A percentile compares a stretch with the other conserved stretches of the same genome.
Evolutionary conservation across 2,329 filamentous ascomycete genomes (phyloP).

Genomic region (Byssoonygena ceratinophila): DNA sequence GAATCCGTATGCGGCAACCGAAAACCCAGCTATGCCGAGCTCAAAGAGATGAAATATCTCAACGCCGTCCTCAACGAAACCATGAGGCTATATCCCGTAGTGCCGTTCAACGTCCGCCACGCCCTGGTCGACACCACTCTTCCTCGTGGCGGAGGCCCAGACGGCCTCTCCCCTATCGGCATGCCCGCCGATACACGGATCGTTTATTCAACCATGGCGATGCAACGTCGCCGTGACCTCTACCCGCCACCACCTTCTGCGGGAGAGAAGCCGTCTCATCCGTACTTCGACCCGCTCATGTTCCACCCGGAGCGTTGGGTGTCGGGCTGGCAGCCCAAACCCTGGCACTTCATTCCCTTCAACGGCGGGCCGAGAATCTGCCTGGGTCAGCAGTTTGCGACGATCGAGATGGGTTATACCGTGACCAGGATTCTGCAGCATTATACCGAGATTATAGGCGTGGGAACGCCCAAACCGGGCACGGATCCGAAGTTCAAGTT

Average conservation of each 20-base stretch:
- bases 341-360: conserved; percentile 48
- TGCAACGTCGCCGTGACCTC: conserved; percentile 43
- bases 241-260: conserved; percentile 32
- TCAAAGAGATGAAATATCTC: conserved; percentile 82
- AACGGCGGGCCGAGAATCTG: conserved; percentile 46
- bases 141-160: conserved; percentile 50
- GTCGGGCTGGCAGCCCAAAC: conserved; percentile 41
- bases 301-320: conserved; percentile 45
- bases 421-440: conserved; percentile 36
- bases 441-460: conserved; percentile 30
- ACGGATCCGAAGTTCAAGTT: conserved; percentile 29
- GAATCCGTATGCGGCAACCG: conserved; percentile 52
- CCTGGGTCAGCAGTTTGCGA: conserved; percentile 50
- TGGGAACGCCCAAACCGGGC: conserved; percentile 25
- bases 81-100: conserved; percentile 63
- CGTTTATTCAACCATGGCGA: conserved; percentile 43
- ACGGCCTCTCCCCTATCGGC: conserved; percentile 37
- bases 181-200: conserved; percentile 41
- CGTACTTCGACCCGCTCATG: conserved; percentile 33
- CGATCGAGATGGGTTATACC: conserved; percentile 48
- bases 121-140: conserved; percentile 64
- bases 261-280: conserved; percentile 21
- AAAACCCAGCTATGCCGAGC: conserved; percentile 57
- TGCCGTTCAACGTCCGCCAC: conserved; percentile 68
- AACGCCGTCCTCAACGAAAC: conserved; percentile 62